Evolutionary conservation across 1,139 yeast species (phyloP).

Genomic region (Arxiozyma heterogenica): DNA sequence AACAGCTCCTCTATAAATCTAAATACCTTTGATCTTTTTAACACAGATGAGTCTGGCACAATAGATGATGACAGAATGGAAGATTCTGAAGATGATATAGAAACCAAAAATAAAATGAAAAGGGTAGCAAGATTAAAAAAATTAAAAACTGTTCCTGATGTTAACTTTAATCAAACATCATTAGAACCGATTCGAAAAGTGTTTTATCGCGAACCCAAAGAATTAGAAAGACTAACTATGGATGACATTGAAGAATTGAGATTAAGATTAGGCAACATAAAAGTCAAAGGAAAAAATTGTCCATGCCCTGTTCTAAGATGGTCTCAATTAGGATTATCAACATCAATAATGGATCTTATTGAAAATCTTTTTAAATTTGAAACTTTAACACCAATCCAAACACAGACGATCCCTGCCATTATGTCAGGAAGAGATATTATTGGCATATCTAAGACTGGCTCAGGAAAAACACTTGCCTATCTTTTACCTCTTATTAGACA

Average conservation of each 20-base stretch:
- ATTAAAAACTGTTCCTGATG: conserved; percentile 35
- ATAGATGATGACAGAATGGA: conserved; percentile 8
- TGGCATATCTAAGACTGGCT: conserved; percentile 94
- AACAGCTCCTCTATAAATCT: not conserved
- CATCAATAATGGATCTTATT: conserved; percentile 45
- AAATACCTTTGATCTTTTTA: not conserved
- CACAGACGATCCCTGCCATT: conserved; percentile 84
- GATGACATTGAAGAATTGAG: conserved; percentile 52
- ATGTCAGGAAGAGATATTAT: conserved; percentile 87
- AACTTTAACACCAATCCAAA: conserved; percentile 70
- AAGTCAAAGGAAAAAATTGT: conserved; percentile 47
- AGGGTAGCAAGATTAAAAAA: conserved; percentile 34
- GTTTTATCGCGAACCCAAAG: conserved; percentile 61
- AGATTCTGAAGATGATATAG: conserved; percentile 10
- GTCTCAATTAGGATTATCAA: conserved; percentile 74
- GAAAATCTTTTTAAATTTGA: conserved; percentile 29
- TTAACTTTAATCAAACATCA: conserved; percentile 41
- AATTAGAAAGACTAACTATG: conserved; percentile 37
- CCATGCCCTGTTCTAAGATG: conserved; percentile 68
- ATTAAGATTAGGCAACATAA: conserved; percentile 51
- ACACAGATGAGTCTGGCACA: conserved; percentile 9
- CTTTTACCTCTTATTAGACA: conserved; percentile 78
- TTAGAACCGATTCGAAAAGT: conserved; percentile 50
- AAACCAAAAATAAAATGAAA: conserved; percentile 25
- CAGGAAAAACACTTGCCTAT: conserved; percentile 90